Evolutionary conservation across 768 basidiomycete species (phyloP).

Genomic region (Pluteus cervinus): DNA sequence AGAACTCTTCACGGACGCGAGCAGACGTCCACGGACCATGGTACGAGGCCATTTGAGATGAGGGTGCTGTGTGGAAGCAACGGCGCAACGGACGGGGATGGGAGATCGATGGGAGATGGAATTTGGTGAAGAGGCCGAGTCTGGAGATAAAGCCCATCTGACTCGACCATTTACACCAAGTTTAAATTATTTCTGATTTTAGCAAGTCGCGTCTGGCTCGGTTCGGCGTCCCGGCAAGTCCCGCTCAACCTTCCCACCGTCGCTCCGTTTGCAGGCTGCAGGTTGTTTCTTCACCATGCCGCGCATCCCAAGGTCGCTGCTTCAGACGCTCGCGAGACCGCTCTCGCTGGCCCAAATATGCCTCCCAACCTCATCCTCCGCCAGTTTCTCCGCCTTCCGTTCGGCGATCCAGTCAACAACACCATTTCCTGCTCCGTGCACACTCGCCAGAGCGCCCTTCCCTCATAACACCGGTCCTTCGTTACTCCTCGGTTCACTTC

Average conservation of each 20-base stretch:
- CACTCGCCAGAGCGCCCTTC: constrained; percentile 18
- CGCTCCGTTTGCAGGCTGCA: neutral
- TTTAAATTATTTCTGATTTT: neutral
- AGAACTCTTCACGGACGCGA: constrained; percentile 83
- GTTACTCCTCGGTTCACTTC: constrained; percentile 32
- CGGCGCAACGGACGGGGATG: constrained; percentile 11
- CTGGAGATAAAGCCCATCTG: no score
- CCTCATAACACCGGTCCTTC: constrained; percentile 21
- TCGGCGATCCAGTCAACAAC: constrained; percentile 8
- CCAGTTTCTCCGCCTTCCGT: constrained; percentile 4
- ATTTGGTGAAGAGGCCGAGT: no score
- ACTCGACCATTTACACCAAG: no score
- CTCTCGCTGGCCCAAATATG: constrained; percentile 20
- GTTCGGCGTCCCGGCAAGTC: constrained; percentile 1
- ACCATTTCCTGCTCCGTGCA: constrained; percentile 10
- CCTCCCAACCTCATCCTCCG: constrained; percentile 6
- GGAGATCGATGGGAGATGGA: constrained; percentile 20
- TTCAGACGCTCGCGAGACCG: constrained; percentile 28
- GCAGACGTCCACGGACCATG: constrained; percentile 68
- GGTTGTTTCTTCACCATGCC: constrained; percentile 26
- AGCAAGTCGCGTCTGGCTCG: neutral
- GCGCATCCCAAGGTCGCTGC: constrained; percentile 33
- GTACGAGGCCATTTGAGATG: constrained; percentile 25
- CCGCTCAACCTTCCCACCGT: neutral
- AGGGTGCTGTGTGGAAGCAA: constrained; percentile 23